Percentiles rank a stretch among this genome's conserved stretches.
phyloP scores from a whole-genome alignment of 2,329 filamentous ascomycete species.

The Sphaerulina musiva region DNA sequence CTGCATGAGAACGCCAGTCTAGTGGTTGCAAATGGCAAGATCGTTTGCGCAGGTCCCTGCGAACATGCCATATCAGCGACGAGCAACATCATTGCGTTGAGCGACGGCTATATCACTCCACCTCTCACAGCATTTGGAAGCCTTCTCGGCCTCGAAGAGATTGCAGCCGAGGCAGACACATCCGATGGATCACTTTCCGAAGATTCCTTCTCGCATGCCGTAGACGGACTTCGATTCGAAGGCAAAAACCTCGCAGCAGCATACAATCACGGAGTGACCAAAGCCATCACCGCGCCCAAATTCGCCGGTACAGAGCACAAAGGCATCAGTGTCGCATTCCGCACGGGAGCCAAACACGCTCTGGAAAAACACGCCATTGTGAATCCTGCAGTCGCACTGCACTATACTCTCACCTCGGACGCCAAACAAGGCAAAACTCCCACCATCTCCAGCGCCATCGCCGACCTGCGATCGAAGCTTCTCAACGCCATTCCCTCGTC shows the following conservation, averaged over 20 bases:
- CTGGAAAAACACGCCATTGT: conserved; percentile 36
- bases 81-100: conserved; percentile 42
- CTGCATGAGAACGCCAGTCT: conserved; percentile 31
- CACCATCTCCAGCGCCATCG: conserved; percentile 52
- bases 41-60: conserved; percentile 54
- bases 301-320: conserved; percentile 27
- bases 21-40: conserved; percentile 47
- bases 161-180: conserved; percentile 50
- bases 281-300: conserved; percentile 36
- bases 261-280: conserved; percentile 36
- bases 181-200: conserved; percentile 47
- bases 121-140: conserved; percentile 57
- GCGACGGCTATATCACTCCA: conserved; percentile 55
- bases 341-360: conserved; percentile 32
- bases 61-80: conserved; percentile 39
- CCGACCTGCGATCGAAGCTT: conserved; percentile 48
- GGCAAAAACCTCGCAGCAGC: conserved; percentile 37
- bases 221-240: conserved; percentile 41
- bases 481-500: conserved; percentile 43
- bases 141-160: conserved; percentile 56
- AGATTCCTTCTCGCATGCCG: conserved; percentile 50
- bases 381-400: conserved; percentile 34
- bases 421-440: conserved; percentile 43
- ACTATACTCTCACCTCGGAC: conserved; percentile 44
- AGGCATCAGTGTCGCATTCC: conserved; percentile 36